These are phyloP conservation scores for Penicillium carneum DNA, from an alignment of 2,329 filamentous ascomycete genomes.

Conservation along the genomic window DNA sequence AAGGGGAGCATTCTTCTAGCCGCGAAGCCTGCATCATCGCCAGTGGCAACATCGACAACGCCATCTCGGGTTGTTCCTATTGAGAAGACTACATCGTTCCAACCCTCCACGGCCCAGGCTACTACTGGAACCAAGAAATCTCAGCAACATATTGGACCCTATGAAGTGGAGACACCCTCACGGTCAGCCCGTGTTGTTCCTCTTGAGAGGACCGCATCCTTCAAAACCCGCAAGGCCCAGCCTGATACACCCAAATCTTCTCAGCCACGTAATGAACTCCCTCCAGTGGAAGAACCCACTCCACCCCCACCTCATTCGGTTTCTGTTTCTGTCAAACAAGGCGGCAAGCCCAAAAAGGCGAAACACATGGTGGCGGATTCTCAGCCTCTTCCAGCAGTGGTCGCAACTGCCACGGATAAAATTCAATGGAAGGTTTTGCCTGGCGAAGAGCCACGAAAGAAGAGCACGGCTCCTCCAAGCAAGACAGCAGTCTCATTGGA, in stretches of 20 bases:
- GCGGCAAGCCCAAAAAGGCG: too few species aligned
- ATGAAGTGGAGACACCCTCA: background rate
- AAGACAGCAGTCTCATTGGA: background rate
- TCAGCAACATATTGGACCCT: background rate
- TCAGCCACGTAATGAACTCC: background rate
- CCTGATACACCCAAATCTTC: background rate
- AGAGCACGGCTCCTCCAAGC: background rate
- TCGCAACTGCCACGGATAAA: background rate
- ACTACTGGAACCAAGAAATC: background rate
- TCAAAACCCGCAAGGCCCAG: background rate
- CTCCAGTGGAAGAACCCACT: background rate
- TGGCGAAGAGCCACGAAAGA: slow-evolving; percentile 3
- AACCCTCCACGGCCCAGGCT: background rate
- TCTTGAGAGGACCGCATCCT: background rate
- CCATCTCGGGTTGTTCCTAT: background rate
- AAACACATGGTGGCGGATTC: background rate
- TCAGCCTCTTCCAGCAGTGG: background rate
- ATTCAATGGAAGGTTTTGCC: slow-evolving; percentile 8
- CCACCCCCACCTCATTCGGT: background rate
- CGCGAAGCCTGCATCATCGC: background rate
- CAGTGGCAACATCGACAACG: background rate
- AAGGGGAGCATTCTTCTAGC: too few species aligned
- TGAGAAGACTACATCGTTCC: background rate
- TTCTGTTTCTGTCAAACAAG: background rate
- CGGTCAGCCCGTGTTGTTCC: background rate